Evolutionary conservation across 2,329 filamentous ascomycete species (phyloP), one percentile per base, ranked within the genome.

Genomic region (Fusarium sp.): DNA sequence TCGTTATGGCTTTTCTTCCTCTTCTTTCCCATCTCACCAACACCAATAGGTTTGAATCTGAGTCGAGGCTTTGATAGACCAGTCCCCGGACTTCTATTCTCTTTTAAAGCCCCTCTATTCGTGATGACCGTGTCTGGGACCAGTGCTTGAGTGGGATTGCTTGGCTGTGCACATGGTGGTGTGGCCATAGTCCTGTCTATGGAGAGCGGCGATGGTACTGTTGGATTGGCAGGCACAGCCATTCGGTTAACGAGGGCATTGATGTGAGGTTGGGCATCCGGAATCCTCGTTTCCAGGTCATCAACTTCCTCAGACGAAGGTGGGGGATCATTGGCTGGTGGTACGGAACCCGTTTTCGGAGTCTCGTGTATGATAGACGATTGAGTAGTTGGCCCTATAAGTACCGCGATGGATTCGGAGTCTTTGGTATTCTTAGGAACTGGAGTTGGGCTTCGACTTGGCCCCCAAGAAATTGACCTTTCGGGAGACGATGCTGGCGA

Each of bases 201-300:
- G 24, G 71, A 64, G 46, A 45, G 20, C 26, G 72, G 63, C 17
- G 68, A 70, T 6, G 66, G 59, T 19, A 67, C 67, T 6, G 53
- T 51, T 30, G 64, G 41, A 19, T 68, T 54, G 6, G 62, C 52
- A 30, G 60, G 67, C 15, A 72, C 60, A 40, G 73, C 64, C 40
- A 55, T 59, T n/a, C 71, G 66, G 37, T 77, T 77, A 11, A 79
- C 63, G 17, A 74, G 62, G 8, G 30, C 44, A 39, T 67, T 58
- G 13, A 40, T 26, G 11, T 48, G 52, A 37, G 65, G 55, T 15
- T 74, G 71, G 8, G 73, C 76, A 37, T 74, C 74, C 3, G 79
- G 78, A 6, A 79, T 63, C 35, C 75, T 74, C 46, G 76, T 74
- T 46, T 81, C 80, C n/a, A 80, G 57, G 10, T 80, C 78, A 15